These are phyloP conservation scores for Pichia paraexigua DNA, from an alignment of 805 yeast species.

Conservation along the genomic window DNA sequence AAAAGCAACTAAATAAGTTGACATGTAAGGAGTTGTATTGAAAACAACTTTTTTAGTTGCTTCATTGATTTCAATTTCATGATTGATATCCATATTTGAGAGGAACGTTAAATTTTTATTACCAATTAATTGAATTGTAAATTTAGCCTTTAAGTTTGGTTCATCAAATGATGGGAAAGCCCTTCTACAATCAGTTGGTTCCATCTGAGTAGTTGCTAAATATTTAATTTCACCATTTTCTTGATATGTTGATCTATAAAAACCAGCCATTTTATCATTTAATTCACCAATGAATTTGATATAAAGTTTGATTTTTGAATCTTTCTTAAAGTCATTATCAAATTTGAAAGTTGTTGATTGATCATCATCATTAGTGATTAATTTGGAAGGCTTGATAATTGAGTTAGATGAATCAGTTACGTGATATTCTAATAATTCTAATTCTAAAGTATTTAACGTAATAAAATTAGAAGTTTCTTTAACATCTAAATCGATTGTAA, in stretches of 20 bases:
- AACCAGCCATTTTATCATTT: slow-evolving; percentile 51
- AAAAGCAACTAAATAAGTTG: slow-evolving; percentile 51
- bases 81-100: slow-evolving; percentile 41
- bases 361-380: slow-evolving; percentile 33
- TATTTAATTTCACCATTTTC: slow-evolving; percentile 34
- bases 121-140: slow-evolving; percentile 37
- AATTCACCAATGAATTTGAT: slow-evolving; percentile 38
- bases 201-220: slow-evolving; percentile 53
- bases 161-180: slow-evolving; percentile 55
- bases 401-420: slow-evolving; percentile 13
- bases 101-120: slow-evolving; percentile 34
- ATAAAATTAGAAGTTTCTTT: slow-evolving; percentile 38
- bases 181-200: slow-evolving; percentile 53
- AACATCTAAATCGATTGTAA: slow-evolving; percentile 43
- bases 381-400: neutral
- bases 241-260: slow-evolving; percentile 44
- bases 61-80: slow-evolving; percentile 15
- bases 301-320: slow-evolving; percentile 23
- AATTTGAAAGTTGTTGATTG: slow-evolving; percentile 55
- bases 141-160: slow-evolving; percentile 49
- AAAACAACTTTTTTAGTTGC: slow-evolving; percentile 29
- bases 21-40: slow-evolving; percentile 45
- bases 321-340: slow-evolving; percentile 27
- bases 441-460: slow-evolving; percentile 34
- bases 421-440: slow-evolving; percentile 19